These are phyloP conservation scores for Schrenkiella parvula DNA, from an alignment of 345 rosid genomes.

Conservation along the genomic window DNA sequence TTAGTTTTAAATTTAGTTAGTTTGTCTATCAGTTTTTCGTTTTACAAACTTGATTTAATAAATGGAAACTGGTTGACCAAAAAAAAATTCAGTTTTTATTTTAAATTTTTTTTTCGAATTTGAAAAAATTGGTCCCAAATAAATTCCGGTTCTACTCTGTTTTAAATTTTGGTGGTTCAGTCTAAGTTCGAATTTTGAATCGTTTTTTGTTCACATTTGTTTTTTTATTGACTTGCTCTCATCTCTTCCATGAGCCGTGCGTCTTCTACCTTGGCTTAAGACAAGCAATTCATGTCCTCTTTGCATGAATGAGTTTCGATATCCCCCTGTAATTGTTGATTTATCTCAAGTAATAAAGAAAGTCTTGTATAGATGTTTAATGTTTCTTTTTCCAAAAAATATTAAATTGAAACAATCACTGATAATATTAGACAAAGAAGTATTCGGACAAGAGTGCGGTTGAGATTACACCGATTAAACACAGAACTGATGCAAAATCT, in stretches of 20 bases:
- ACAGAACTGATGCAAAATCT: conserved; percentile 52
- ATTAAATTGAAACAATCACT: not conserved
- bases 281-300: not conserved
- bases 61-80: too few relatives aligned
- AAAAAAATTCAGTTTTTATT: not conserved
- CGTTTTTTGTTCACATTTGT: too few relatives aligned
- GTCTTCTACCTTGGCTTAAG: conserved; percentile 10
- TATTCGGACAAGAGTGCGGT: conserved; percentile 67
- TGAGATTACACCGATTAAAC: conserved; percentile 57
- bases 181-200: not conserved
- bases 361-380: not conserved
- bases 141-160: not conserved
- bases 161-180: not conserved
- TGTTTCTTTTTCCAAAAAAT: not conserved
- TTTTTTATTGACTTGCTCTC: too few relatives aligned
- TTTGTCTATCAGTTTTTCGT: not conserved
- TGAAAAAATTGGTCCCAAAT: not conserved
- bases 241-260: too few relatives aligned
- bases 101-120: not conserved
- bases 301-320: not conserved
- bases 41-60: not conserved
- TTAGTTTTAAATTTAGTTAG: conserved; percentile 15
- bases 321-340: not conserved
- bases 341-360: not conserved
- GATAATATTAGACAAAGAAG: conserved; percentile 39